Evolutionary conservation across 805 yeast species (phyloP).

Genomic region (Deakozyma indianensis): DNA sequence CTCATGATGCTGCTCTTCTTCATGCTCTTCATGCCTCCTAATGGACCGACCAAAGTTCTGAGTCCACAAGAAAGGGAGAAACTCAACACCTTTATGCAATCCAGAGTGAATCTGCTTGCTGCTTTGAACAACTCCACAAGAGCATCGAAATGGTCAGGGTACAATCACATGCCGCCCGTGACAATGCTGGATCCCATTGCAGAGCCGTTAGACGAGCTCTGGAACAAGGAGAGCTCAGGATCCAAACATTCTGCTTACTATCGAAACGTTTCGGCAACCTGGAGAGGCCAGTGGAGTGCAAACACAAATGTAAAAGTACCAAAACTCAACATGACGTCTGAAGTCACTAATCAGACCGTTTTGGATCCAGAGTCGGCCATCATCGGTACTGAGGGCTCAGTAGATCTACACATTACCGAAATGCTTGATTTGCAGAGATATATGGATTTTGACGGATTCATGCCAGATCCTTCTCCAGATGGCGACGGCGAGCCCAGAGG

Average conservation of each 20-base stretch:
- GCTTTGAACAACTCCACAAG: conserved; percentile 30
- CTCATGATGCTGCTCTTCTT: conserved; percentile 25
- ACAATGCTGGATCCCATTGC: background rate
- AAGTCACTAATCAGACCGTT: background rate
- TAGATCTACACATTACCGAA: background rate
- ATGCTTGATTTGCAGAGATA: background rate
- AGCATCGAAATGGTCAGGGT: conserved; percentile 63
- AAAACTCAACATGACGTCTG: conserved; percentile 1
- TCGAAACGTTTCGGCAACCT: background rate
- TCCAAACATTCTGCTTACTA: background rate
- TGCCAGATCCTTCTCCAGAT: background rate
- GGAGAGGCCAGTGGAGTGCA: background rate
- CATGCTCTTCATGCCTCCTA: conserved; percentile 29
- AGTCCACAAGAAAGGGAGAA: conserved; percentile 13
- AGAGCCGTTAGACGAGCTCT: background rate
- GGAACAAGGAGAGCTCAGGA: background rate
- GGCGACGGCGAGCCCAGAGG: background rate
- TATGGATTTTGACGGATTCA: background rate
- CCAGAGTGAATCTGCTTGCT: conserved; percentile 18
- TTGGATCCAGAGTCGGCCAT: background rate
- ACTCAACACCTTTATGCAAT: conserved; percentile 24
- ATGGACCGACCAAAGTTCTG: conserved; percentile 16
- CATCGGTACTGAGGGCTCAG: conserved; percentile 1
- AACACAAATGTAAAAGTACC: background rate
- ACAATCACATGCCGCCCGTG: conserved; percentile 36